Conservation (phyloP, 2,329 filamentous ascomycete genomes). For the Colletotrichum sublineola region DNA sequence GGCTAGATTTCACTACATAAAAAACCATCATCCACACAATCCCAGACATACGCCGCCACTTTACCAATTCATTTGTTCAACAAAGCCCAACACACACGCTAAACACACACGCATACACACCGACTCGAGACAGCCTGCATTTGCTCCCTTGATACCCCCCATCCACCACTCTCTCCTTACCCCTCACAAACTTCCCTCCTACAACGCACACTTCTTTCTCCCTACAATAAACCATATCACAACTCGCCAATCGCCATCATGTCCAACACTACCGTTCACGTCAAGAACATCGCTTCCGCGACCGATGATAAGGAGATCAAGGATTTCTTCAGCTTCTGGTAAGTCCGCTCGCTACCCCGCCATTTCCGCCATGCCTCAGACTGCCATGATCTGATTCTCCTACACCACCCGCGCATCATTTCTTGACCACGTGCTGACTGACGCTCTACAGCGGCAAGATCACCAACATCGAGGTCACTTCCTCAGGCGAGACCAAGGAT, state of each 20-base stretch:
- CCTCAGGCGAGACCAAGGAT: conserved; percentile 77
- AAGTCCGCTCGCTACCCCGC: conserved; percentile 52
- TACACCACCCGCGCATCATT: neutral
- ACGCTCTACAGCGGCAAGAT: conserved; percentile 83
- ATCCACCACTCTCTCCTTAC: conserved; percentile 29
- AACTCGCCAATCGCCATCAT: conserved; percentile 55
- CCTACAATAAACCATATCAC: conserved; percentile 28
- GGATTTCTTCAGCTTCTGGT: conserved; percentile 98
- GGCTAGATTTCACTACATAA: conserved; percentile 22
- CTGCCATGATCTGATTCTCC: conserved; percentile 14
- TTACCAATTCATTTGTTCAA: neutral
- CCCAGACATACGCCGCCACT: neutral
- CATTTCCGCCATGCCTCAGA: neutral
- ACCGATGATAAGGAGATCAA: conserved; percentile 92
- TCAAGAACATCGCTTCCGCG: conserved; percentile 86
- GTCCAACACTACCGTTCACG: conserved; percentile 79
- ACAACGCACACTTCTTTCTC: conserved; percentile 15
- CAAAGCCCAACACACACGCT: neutral
- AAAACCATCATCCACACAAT: conserved; percentile 27
- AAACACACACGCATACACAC: neutral
- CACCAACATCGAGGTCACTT: conserved; percentile 80
- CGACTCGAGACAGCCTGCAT: conserved; percentile 28
- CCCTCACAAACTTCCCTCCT: conserved; percentile 40
- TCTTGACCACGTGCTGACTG: conserved; percentile 33
- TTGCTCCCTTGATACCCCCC: conserved; percentile 35